Evolutionary conservation across 345 rosid genomes (phyloP).

Genomic region (Hibiscus tridactylites): DNA sequence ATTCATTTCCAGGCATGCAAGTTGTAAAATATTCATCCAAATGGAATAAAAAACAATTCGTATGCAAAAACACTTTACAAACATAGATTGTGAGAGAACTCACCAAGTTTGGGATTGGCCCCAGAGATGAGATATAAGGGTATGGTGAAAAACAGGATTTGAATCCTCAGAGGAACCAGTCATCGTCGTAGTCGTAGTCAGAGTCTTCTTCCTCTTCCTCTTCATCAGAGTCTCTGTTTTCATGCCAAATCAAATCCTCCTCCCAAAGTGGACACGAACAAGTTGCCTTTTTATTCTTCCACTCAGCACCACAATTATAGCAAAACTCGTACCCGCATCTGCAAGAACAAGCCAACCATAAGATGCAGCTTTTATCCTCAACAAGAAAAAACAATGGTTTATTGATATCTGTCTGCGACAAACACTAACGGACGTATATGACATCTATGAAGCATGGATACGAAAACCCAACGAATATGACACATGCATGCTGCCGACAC

Average conservation of each 20-base stretch:
- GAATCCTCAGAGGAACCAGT: not conserved
- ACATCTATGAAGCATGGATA: not conserved
- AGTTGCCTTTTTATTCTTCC: constrained; percentile 47
- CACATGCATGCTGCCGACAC: not conserved
- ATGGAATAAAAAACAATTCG: not conserved
- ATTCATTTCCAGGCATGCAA: not conserved
- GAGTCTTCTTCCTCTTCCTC: not conserved
- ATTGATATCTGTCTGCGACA: not conserved
- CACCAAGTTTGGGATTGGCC: not conserved
- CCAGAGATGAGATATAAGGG: not conserved
- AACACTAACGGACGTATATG: not conserved
- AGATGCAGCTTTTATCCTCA: not conserved
- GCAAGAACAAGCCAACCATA: not conserved
- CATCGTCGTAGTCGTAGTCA: not conserved
- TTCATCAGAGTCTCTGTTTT: not conserved
- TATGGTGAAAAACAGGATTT: not conserved
- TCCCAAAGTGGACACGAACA: constrained; percentile 61
- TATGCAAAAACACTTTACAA: not conserved
- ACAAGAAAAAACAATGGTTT: not conserved
- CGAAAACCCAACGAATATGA: not conserved
- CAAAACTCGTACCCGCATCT: constrained; percentile 43
- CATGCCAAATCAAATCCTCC: constrained; percentile 14
- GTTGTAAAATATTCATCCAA: too few species aligned
- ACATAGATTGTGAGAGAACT: not conserved
- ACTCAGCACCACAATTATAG: constrained; percentile 59